Conservation (phyloP, 345 rosid genomes). For the Carallia pectinifolia region DNA sequence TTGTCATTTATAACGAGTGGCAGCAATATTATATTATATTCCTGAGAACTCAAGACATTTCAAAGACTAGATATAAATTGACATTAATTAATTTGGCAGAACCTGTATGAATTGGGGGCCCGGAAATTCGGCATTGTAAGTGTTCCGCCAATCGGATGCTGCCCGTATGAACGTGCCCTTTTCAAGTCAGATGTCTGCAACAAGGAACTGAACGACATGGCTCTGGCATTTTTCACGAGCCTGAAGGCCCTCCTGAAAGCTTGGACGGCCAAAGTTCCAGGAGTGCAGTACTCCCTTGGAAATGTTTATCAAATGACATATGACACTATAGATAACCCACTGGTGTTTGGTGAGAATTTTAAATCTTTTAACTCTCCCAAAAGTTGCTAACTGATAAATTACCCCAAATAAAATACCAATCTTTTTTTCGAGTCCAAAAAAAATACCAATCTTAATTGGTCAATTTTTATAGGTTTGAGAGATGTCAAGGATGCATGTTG, state of each 20-base stretch:
- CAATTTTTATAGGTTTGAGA: slow-evolving; percentile 22
- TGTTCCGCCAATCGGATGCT: slow-evolving; percentile 40
- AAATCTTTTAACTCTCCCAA: not conserved
- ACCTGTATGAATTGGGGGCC: slow-evolving; percentile 38
- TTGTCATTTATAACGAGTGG: too few species aligned
- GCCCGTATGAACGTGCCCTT: slow-evolving; percentile 23
- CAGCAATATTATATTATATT: too few species aligned
- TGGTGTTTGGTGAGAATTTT: slow-evolving; percentile 1
- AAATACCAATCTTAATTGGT: not conserved
- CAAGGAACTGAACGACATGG: slow-evolving; percentile 23
- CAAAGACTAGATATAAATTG: not conserved
- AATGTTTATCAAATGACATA: slow-evolving; percentile 22
- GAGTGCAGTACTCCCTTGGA: slow-evolving; percentile 33
- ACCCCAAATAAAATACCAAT: not conserved
- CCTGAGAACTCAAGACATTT: not conserved
- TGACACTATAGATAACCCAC: slow-evolving; percentile 16
- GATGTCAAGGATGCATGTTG: slow-evolving; percentile 34
- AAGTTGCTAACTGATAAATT: too few species aligned
- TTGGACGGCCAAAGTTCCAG: slow-evolving; percentile 14
- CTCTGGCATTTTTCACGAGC: slow-evolving; percentile 10
- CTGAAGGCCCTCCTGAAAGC: not conserved
- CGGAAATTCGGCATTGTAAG: slow-evolving; percentile 42
- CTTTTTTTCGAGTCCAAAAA: too few species aligned
- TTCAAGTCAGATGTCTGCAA: slow-evolving; percentile 20
- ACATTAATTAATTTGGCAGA: slow-evolving; percentile 18